phyloP scores from a whole-genome alignment of 2,329 filamentous ascomycete genomes.

The Ophiocordyceps sinensis region DNA sequence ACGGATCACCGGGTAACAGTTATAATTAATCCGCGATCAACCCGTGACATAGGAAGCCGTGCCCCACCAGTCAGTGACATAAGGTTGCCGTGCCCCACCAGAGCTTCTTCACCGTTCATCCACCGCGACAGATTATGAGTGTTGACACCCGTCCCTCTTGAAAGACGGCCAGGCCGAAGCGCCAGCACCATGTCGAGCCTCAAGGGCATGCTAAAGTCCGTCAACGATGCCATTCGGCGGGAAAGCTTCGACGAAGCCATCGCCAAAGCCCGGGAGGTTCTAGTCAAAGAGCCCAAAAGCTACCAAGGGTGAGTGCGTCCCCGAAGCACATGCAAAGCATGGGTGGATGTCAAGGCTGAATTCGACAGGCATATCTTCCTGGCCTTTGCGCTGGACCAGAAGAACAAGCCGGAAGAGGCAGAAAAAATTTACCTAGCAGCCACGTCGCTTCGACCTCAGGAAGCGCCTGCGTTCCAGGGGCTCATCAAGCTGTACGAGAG shows the following conservation, averaged over 20 bases:
- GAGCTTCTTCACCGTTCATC: too few relatives aligned
- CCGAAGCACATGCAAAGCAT: not conserved
- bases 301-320: constrained; percentile 58
- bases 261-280: constrained; percentile 50
- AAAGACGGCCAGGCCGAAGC: too few relatives aligned
- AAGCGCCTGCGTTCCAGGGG: constrained; percentile 84
- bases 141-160: too few relatives aligned
- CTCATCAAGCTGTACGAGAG: constrained; percentile 75
- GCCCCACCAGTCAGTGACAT: too few relatives aligned
- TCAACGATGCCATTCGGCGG: constrained; percentile 62
- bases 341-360: constrained; percentile 1
- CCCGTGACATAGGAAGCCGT: too few relatives aligned
- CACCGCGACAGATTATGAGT: too few relatives aligned
- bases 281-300: constrained; percentile 60
- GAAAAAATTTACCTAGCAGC: constrained; percentile 65
- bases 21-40: too few relatives aligned
- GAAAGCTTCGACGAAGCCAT: constrained; percentile 68
- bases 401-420: constrained; percentile 54
- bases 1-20: too few relatives aligned
- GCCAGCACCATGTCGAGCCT: constrained; percentile 29
- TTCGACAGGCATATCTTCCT: constrained; percentile 60
- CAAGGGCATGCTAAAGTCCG: constrained; percentile 69
- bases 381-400: constrained; percentile 71
- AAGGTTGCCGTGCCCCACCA: too few relatives aligned
- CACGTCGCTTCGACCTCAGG: constrained; percentile 53